These are phyloP conservation scores for Leccinum arenicola DNA, from an alignment of 768 basidiomycete genomes.

Conservation along the genomic window DNA sequence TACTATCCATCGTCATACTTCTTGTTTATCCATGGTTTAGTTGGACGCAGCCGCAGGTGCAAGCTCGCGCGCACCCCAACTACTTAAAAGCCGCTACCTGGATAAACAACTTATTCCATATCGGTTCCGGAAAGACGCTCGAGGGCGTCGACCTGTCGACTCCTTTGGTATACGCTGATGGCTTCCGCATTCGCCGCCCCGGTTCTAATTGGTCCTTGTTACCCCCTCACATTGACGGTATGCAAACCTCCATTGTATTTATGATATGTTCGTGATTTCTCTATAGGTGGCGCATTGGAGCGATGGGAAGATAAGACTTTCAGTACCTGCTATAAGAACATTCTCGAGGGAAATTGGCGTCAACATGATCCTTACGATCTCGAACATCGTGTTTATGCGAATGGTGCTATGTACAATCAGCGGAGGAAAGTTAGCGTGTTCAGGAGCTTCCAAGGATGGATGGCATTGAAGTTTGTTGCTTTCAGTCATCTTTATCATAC, in stretches of 20 bases:
- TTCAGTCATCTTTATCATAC: not conserved
- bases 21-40: constrained; percentile 18
- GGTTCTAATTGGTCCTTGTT: constrained; percentile 56
- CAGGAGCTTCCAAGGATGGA: constrained; percentile 73
- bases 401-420: constrained; percentile 20
- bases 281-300: constrained; percentile 65
- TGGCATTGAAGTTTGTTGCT: constrained; percentile 54
- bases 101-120: constrained; percentile 36
- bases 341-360: constrained; percentile 61
- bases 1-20: not conserved
- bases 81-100: no score
- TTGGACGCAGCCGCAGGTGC: constrained; percentile 35
- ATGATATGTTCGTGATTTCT: not conserved
- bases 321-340: constrained; percentile 57
- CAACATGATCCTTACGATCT: constrained; percentile 52
- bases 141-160: constrained; percentile 58
- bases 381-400: constrained; percentile 55
- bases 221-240: constrained; percentile 52
- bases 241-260: constrained; percentile 25
- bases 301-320: constrained; percentile 66
- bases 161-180: constrained; percentile 69
- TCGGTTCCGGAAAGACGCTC: constrained; percentile 33
- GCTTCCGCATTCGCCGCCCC: constrained; percentile 71
- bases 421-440: constrained; percentile 54
- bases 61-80: no score